Conservation (phyloP, 1,284 basidiomycete genomes). For the Sphaerobolus stellatus region DNA sequence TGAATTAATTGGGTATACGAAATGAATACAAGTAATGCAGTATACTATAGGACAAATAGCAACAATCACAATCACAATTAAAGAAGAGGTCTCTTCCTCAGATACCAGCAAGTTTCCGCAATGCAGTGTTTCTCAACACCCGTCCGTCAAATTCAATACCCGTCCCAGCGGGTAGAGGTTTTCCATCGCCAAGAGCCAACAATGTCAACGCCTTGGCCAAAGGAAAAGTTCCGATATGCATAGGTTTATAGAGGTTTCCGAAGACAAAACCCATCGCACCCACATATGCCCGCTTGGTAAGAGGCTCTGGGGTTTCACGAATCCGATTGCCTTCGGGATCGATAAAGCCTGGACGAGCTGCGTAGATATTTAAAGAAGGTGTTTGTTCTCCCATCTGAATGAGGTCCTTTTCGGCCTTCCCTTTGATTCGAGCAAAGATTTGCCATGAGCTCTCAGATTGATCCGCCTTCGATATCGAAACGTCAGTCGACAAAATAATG, state of each 20-base stretch:
- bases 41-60: too few relatives aligned
- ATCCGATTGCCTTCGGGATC: background rate
- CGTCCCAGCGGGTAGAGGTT: background rate
- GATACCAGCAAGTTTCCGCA: background rate
- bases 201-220: background rate
- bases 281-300: background rate
- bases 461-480: slow-evolving; percentile 7
- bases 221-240: background rate
- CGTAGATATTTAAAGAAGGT: background rate
- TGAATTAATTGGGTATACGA: too few relatives aligned
- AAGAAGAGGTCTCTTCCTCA: too few relatives aligned
- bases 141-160: background rate
- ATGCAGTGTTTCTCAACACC: background rate
- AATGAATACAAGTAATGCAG: too few relatives aligned
- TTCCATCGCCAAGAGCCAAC: background rate
- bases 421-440: slow-evolving; percentile 26
- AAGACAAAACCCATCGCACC: background rate
- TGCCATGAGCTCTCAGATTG: slow-evolving; percentile 11
- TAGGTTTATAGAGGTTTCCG: background rate
- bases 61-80: too few relatives aligned
- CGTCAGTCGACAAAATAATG: too few relatives aligned
- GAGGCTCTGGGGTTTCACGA: background rate
- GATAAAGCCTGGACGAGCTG: background rate
- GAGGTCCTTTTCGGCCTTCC: slow-evolving; percentile 23
- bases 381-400: slow-evolving; percentile 14